phyloP scores from a whole-genome alignment of 139 green algal species.

The Ulvella scutata region DNA sequence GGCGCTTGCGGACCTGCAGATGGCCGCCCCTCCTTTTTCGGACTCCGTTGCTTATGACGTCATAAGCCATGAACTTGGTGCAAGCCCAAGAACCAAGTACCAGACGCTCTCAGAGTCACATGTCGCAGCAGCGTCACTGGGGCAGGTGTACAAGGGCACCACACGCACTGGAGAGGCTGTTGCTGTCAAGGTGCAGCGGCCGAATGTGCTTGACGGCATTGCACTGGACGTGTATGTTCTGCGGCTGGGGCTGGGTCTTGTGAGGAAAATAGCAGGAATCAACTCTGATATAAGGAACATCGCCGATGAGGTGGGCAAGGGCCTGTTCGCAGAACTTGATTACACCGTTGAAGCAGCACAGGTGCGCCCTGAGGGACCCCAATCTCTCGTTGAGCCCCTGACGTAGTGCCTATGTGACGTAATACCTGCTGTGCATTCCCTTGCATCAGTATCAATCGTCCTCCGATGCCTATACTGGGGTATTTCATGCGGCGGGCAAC shows the following conservation, averaged over 20 bases:
- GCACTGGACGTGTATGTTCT: slow-evolving; percentile 23
- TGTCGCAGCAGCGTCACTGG: slow-evolving; percentile 27
- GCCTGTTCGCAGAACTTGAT: slow-evolving; percentile 25
- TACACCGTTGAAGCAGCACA: slow-evolving; percentile 20
- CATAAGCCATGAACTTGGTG: slow-evolving; percentile 11
- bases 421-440: too few relatives aligned
- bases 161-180: slow-evolving; percentile 8
- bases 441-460: too few relatives aligned
- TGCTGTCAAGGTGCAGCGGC: slow-evolving; percentile 29
- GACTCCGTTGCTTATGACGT: slow-evolving; percentile 7
- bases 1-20: slow-evolving; percentile 7
- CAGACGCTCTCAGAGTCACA: slow-evolving; percentile 5
- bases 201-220: slow-evolving; percentile 8
- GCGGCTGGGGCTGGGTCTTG: slow-evolving; percentile 6
- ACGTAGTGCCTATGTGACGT: too few relatives aligned
- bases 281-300: slow-evolving; percentile 15
- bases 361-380: too few relatives aligned
- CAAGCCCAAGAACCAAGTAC: neutral
- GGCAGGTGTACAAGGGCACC: slow-evolving; percentile 28
- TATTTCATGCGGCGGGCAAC: too few relatives aligned
- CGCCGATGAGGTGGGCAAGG: slow-evolving; percentile 18
- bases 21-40: slow-evolving; percentile 9
- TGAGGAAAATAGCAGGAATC: slow-evolving; percentile 11
- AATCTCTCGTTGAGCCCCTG: too few relatives aligned
- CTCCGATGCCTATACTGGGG: too few relatives aligned